A percentile compares a stretch with the other conserved stretches of the same genome.
These are phyloP conservation scores for Graphiopsis chlorocephala DNA, from an alignment of 2,329 filamentous ascomycete genomes.

Conservation along the genomic window DNA sequence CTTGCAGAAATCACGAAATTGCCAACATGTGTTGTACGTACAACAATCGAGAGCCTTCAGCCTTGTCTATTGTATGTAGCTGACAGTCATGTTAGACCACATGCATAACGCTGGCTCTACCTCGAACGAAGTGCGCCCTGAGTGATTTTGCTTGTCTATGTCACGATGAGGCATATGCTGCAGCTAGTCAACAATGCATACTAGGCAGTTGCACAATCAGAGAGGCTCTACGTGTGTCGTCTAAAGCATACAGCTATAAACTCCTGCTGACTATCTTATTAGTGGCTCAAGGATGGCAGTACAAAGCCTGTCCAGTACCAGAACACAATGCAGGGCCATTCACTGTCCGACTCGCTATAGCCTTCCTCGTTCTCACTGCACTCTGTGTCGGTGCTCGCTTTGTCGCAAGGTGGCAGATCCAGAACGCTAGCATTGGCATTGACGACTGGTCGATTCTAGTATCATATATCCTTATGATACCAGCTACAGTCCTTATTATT, in stretches of 20 bases:
- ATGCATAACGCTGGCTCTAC: background rate
- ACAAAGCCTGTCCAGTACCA: background rate
- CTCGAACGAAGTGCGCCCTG: background rate
- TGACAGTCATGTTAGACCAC: background rate
- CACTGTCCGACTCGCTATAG: background rate
- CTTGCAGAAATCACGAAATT: background rate
- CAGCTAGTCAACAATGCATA: background rate
- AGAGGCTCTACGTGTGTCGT: background rate
- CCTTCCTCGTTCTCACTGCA: background rate
- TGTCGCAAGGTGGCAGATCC: background rate
- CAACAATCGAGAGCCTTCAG: background rate
- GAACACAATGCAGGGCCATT: background rate
- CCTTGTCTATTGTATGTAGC: background rate
- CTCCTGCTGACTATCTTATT: background rate
- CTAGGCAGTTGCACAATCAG: background rate
- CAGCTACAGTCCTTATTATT: background rate
- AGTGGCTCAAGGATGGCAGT: background rate
- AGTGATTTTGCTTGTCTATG: background rate
- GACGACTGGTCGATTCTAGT: slow-evolving; percentile 3
- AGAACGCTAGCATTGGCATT: background rate
- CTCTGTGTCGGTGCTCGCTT: background rate
- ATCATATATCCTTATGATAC: background rate
- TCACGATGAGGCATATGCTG: background rate
- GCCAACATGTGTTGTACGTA: slow-evolving; percentile 7
- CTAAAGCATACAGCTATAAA: background rate